Evolutionary conservation across 331 rosid genomes (phyloP).

Genomic region (Quercus phellos): DNA sequence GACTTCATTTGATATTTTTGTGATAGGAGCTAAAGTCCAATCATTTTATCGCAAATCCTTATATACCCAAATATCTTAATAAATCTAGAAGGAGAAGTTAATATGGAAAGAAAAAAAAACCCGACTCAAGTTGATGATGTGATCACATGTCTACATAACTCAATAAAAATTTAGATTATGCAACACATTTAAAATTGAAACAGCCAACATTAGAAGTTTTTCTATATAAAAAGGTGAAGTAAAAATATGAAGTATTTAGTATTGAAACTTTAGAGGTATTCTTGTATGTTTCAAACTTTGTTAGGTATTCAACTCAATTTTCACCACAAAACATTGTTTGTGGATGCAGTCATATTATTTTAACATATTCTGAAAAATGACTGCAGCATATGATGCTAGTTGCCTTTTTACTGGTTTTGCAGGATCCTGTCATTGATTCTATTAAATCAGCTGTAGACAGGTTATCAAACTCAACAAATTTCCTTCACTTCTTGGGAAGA

Average conservation of each 20-base stretch:
- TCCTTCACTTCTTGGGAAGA: conserved; percentile 43
- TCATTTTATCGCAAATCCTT: background rate
- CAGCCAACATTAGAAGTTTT: background rate
- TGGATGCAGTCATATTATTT: background rate
- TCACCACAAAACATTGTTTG: background rate
- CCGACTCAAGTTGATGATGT: background rate
- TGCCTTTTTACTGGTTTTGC: conserved; percentile 4
- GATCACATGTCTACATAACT: background rate
- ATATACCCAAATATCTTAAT: background rate
- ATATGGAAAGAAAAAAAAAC: background rate
- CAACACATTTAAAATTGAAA: background rate
- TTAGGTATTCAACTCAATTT: background rate
- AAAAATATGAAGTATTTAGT: background rate
- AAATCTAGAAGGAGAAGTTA: background rate
- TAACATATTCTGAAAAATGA: background rate
- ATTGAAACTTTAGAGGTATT: background rate
- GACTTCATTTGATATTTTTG: background rate
- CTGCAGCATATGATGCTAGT: background rate
- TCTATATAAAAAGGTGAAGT: background rate
- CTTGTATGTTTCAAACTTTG: background rate
- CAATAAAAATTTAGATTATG: background rate
- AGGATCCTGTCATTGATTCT: conserved; percentile 46
- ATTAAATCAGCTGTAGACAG: conserved; percentile 34
- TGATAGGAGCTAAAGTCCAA: background rate
- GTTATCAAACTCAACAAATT: conserved; percentile 39